Evolutionary conservation across 139 green algal species (phyloP).

Genomic region (Chlorella ohadii): DNA sequence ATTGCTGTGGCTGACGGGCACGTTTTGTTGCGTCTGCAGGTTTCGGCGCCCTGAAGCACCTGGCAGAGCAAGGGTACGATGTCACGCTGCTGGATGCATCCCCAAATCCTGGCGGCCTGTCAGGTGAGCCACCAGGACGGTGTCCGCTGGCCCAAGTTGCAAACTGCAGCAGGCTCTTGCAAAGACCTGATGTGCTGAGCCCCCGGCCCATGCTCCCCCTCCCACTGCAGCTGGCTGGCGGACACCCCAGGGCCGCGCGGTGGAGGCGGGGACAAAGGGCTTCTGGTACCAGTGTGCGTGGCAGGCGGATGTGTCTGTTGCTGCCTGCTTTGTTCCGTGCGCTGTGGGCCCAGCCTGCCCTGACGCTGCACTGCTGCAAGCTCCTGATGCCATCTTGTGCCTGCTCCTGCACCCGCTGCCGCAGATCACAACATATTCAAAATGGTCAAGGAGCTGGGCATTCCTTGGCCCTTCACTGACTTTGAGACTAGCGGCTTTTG

Average conservation of each 20-base stretch:
- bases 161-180: too few species aligned
- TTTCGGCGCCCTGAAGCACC: constrained; percentile 89
- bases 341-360: too few species aligned
- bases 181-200: too few species aligned
- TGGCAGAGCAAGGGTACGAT: constrained; percentile 75
- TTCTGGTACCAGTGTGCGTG: constrained; percentile 63
- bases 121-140: background rate
- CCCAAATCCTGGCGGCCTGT: constrained; percentile 76
- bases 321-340: too few species aligned
- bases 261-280: constrained; percentile 93
- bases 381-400: too few species aligned
- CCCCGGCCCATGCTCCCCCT: too few species aligned
- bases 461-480: constrained; percentile 79
- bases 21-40: too few species aligned
- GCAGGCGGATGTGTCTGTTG: too few species aligned
- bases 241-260: constrained; percentile 64
- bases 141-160: background rate
- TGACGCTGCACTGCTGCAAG: background rate
- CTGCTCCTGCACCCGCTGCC: too few species aligned
- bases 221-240: constrained; percentile 60
- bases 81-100: constrained; percentile 85
- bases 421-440: constrained; percentile 82
- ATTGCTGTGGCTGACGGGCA: too few species aligned
- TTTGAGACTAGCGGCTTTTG: constrained; percentile 83
- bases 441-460: constrained; percentile 70